Evolutionary conservation across 129 eudicot genomes (phyloP).

Genomic region (carrot (Daucus carota)): DNA sequence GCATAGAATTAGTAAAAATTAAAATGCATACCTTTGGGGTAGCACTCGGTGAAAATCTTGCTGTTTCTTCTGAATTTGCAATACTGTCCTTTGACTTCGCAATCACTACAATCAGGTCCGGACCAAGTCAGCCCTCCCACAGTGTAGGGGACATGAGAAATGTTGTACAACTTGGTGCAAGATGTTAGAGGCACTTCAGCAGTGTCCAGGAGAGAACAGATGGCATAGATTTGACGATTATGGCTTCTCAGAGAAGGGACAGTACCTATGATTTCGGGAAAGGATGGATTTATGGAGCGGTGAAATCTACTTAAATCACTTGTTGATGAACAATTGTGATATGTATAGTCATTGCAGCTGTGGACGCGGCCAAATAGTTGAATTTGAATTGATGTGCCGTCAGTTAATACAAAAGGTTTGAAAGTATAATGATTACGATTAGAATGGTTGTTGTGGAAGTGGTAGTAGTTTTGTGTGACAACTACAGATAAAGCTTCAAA

Average conservation of each 20-base stretch:
- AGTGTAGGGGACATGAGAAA: not conserved
- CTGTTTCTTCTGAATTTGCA: not conserved
- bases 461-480: not conserved
- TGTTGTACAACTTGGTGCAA: slow-evolving; percentile 3
- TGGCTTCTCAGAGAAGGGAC: not conserved
- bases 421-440: not conserved
- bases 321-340: not conserved
- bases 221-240: not conserved
- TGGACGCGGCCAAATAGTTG: rapidly evolving
- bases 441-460: too few species aligned
- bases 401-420: not conserved
- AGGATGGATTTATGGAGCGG: too few species aligned
- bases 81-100: slow-evolving; percentile 7
- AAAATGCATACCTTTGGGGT: not conserved
- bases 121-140: not conserved
- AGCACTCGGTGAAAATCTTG: not conserved
- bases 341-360: not conserved
- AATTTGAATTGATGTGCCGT: not conserved
- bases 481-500: not conserved
- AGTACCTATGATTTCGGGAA: too few species aligned
- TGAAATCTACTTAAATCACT: not conserved
- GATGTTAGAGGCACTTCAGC: not conserved
- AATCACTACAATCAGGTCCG: not conserved
- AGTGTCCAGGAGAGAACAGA: not conserved
- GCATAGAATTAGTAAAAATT: too few species aligned